Evolutionary conservation across 108 stramenopile species (phyloP).

Genomic region (Cyclotella choctawhatcheeana): DNA sequence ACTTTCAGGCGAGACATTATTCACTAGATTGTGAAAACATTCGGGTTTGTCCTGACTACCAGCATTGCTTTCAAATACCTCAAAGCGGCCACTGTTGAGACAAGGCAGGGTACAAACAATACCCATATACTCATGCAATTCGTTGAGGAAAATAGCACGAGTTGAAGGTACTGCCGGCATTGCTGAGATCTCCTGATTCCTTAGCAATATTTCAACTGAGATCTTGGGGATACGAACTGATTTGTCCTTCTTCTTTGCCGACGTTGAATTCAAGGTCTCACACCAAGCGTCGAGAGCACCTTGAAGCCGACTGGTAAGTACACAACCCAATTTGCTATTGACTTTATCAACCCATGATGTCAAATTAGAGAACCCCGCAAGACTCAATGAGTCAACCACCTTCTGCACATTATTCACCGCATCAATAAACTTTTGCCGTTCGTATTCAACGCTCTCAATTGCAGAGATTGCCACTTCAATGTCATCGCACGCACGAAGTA

Average conservation of each 20-base stretch:
- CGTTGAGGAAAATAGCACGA: conserved; percentile 71
- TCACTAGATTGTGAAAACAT: conserved; percentile 65
- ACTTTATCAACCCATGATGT: conserved; percentile 75
- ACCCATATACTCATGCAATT: conserved; percentile 84
- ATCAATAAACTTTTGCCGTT: conserved; percentile 54
- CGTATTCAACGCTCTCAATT: conserved; percentile 68
- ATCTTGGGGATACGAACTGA: conserved; percentile 58
- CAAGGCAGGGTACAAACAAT: conserved; percentile 84
- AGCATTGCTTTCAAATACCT: conserved; percentile 78
- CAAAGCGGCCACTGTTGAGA: conserved; percentile 87
- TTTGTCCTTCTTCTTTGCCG: conserved; percentile 32
- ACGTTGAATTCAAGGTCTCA: conserved; percentile 39
- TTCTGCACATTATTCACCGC: conserved; percentile 88
- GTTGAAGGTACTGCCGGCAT: conserved; percentile 74
- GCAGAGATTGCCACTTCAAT: conserved; percentile 62
- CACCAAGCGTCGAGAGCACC: conserved; percentile 76
- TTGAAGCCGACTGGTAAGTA: conserved; percentile 71
- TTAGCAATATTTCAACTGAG: conserved; percentile 75
- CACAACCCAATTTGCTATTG: conserved; percentile 64
- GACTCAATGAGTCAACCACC: conserved; percentile 88
- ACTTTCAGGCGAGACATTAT: conserved; percentile 52
- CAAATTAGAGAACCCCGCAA: conserved; percentile 82
- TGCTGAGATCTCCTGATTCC: conserved; percentile 87
- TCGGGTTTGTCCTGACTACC: conserved; percentile 20
- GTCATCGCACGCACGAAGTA: conserved; percentile 72